A percentile compares a stretch with the other conserved stretches of the same genome.
Conservation (phyloP, 1,139 yeast genomes). For the Suhomyces taliae region DNA sequence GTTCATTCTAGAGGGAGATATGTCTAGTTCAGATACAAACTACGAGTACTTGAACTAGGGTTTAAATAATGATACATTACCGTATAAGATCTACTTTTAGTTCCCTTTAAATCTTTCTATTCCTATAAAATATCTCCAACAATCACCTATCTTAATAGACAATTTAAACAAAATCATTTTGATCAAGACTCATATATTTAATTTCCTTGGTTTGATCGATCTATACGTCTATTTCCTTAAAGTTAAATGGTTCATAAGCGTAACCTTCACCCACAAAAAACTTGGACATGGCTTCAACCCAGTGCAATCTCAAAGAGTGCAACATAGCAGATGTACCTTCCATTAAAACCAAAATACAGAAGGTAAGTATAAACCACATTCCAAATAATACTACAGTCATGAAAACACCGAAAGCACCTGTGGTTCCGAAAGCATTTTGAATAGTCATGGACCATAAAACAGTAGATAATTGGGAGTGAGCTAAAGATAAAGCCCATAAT, state of each 20-base stretch:
- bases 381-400: conserved; percentile 80
- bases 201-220: neutral
- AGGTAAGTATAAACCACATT: conserved; percentile 92
- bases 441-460: conserved; percentile 98
- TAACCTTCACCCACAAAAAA: conserved; percentile 95
- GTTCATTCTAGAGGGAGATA: no score
- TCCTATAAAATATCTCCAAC: neutral
- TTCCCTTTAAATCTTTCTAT: neutral
- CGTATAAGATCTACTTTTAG: no score
- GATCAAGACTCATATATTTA: neutral
- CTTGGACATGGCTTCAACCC: conserved; percentile 99
- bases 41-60: no score
- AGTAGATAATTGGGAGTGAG: conserved; percentile 92
- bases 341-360: conserved; percentile 89
- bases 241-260: conserved; percentile 73
- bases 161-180: neutral
- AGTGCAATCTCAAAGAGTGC: conserved; percentile 92
- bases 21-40: no score
- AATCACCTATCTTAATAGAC: no score
- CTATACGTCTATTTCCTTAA: conserved; percentile 9
- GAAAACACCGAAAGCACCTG: conserved; percentile 69
- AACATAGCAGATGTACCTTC: conserved; percentile 99
- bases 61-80: no score
- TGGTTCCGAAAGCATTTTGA: conserved; percentile 70
- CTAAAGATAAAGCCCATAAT: conserved; percentile 95